Evolutionary conservation across 78 protist genomes (phyloP), one percentile per base, ranked within the genome.

Genomic region (Dictyostelium discoideum): DNA sequence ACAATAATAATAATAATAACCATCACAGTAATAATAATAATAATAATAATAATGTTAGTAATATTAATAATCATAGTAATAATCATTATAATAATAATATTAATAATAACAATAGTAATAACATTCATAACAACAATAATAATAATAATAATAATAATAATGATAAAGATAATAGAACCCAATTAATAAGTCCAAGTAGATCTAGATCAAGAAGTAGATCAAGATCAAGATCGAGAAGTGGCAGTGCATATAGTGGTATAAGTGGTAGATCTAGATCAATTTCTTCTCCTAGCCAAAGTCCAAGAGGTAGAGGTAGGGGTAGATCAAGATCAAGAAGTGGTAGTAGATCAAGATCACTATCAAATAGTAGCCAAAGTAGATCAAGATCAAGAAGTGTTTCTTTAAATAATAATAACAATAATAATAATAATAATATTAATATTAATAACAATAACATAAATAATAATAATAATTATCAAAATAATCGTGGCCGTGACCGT

Each of bases 181-280:
- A 84, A 42, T 37, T 90, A 50, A 37, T 90, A 60, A 83, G 89
- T 50, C 87, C 78, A 60, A 82, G 86, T 82, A 46, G 86, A 54
- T 60, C 78, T 0, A 54, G 87, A 84, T 22, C 44, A 4, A 60
- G 42, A 37, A 24, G 48, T 32, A 54, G 73, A 60, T 84, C 87
- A 8, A 54, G 87, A 57, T 57, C 76, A 14, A n/a, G 87, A 32
- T 60, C 79, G 5, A 18, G 77, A 16, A 37, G 57, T 22, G 73
- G 87, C 22, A 57, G 81, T 50, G 73, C 29, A 14, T 85, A 77
- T 29, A 44, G 88, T 39, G 57, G 89, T n/a, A 5, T 69, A 24
- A 37, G 81, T 24, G 37, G 87, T 46, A 40, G 76, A 50, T 82
- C 86, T 2, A 44, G 86, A 50, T 39, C 63, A 8, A 22, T 44